Percentiles rank a stretch among this genome's conserved stretches.
Evolutionary conservation across 2,329 filamentous ascomycete species (phyloP).

Genomic region (Epichloe gansuensis): DNA sequence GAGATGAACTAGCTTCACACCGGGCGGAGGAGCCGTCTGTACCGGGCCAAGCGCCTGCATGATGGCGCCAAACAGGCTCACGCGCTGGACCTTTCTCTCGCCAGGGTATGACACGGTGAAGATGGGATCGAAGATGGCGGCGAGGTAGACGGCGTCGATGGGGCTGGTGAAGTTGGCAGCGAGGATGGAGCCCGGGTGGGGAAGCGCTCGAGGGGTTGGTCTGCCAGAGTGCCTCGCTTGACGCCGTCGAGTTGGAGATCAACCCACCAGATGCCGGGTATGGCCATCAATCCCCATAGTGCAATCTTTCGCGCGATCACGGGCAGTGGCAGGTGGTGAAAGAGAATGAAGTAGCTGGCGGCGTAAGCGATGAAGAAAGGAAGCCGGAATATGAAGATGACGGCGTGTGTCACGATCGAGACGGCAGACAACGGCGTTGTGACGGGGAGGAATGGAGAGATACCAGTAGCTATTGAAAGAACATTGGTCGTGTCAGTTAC

Average conservation of each 20-base stretch:
- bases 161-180: slow-evolving; percentile 86
- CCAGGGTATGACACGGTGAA: slow-evolving; percentile 78
- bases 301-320: slow-evolving; percentile 62
- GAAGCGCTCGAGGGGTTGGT: slow-evolving; percentile 60
- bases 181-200: slow-evolving; percentile 69
- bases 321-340: slow-evolving; percentile 67
- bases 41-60: slow-evolving; percentile 57
- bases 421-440: slow-evolving; percentile 51
- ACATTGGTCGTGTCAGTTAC: background rate
- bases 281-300: slow-evolving; percentile 75
- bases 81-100: slow-evolving; percentile 58
- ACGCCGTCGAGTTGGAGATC: slow-evolving; percentile 97
- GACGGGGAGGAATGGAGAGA: slow-evolving; percentile 87
- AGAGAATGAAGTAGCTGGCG: slow-evolving; percentile 61
- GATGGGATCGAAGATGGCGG: slow-evolving; percentile 90
- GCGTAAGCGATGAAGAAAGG: slow-evolving; percentile 61
- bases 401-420: slow-evolving; percentile 50
- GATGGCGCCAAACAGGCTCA: slow-evolving; percentile 68
- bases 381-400: slow-evolving; percentile 71
- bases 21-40: slow-evolving; percentile 30
- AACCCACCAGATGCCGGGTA: slow-evolving; percentile 95
- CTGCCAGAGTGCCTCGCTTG: slow-evolving; percentile 74
- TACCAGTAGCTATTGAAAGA: slow-evolving; percentile 62
- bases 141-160: slow-evolving; percentile 85
- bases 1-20: slow-evolving; percentile 45